Base-by-base conservation (phyloP, 805 yeast genomes). In the Sugiyamaella marilandica region DNA sequence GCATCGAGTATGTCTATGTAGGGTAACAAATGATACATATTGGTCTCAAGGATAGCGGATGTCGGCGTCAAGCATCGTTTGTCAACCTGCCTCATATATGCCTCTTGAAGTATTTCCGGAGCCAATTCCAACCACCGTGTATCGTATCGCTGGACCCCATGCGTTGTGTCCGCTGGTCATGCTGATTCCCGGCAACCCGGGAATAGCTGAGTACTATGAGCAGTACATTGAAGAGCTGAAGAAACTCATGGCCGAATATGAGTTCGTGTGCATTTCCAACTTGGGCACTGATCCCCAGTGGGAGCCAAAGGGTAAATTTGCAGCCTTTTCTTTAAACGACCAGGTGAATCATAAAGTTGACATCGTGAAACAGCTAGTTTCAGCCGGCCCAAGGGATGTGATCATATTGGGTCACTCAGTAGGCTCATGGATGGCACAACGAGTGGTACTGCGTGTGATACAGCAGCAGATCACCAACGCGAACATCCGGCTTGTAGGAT, bases 111-210 rank as follows among this genome's bases (percentile, higher is more conserved):
- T 24, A 13, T 24, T 46, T 8, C 26, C 16, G 14, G 24, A 35
- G 16, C 51, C 51, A n/a, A 11, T 14, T 14, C 45, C 53, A 8
- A 45, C 53, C 21, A 45, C 49, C n/a, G 49, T 16, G 5, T 45
- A 45, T 44, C 47, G 24, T 2, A 31, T 45, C 18, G 19, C 33
- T 8, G 34, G 47, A 3, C 47, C 36, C 37, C 18, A 45, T 13
- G 10, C 18, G 5, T 14, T 9, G 10, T 18, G 52, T 10, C 77
- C 74, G 10, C 58, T 85, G 31, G 64, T 85, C 44, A 74, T 81
- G 4, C 74, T 85, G 57, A 73, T 86, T 5, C 92, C 94, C 0
- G 94, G 94, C 0, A 86, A 86, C 59, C 94, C 94, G 0, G 94
- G 92, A 0, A 66, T 86, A 26, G 74, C 82, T 41, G 82, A 81